phyloP scores from a whole-genome alignment of 148 eudicot genomes.

The Rhododendron griersonianum region DNA sequence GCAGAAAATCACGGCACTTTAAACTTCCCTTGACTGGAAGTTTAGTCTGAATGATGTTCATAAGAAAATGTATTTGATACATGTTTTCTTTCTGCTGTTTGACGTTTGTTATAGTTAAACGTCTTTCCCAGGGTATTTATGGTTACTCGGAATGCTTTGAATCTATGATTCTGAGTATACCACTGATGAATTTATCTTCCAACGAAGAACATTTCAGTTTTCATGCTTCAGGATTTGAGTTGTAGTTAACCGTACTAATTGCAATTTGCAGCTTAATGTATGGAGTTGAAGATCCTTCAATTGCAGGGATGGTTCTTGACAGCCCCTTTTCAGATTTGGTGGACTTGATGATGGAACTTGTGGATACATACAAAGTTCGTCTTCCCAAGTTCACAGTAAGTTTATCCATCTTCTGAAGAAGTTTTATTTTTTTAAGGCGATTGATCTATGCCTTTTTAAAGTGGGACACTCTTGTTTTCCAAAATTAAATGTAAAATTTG shows the following conservation, averaged over 20 bases:
- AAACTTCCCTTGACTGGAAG: background rate
- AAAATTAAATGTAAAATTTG: background rate
- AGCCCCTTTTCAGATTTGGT: constrained; percentile 98
- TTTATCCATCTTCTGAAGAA: constrained; percentile 1
- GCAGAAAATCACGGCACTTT: background rate
- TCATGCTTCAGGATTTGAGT: background rate
- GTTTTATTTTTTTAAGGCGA: background rate
- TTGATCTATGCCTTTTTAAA: background rate
- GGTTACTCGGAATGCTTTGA: background rate
- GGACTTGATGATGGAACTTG: constrained; percentile 99
- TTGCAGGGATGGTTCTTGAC: constrained; percentile 98
- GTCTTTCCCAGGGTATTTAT: constrained; percentile 1
- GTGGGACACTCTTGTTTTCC: background rate
- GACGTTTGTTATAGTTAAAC: background rate
- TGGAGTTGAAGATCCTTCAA: constrained; percentile 98
- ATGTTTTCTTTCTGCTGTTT: background rate
- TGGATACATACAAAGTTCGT: constrained; percentile 90
- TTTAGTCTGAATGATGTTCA: background rate
- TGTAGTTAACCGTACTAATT: constrained; percentile 2
- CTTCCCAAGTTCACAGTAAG: constrained; percentile 96
- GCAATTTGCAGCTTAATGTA: constrained; percentile 76
- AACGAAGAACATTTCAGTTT: background rate
- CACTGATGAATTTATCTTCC: background rate
- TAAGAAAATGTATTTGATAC: background rate
- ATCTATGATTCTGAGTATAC: background rate